Base-by-base conservation (phyloP, 108 stramenopile genomes). In the Cyclotella kingstonii region DNA sequence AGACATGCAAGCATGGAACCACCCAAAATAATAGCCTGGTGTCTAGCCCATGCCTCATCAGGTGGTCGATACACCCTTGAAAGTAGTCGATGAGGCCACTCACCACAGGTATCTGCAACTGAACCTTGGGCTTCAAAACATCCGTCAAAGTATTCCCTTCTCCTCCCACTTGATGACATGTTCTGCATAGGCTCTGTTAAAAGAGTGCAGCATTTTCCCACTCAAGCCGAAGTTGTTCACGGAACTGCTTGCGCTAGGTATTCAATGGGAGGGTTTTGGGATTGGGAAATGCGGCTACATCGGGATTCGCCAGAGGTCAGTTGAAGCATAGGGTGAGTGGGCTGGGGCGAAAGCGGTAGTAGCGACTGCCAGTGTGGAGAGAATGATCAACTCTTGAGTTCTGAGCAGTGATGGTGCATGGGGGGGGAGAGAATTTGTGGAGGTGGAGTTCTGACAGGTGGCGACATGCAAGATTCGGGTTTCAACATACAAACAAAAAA, bases 191-290 rank as follows among this genome's bases (percentile, higher is more conserved):
- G 70, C 79, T 44, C 62, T 71, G 25, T 72, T 88, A 79, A 50
- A 90, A 84, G 45, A 93, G 58, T 35, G 63, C 62, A 33, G 86
- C 83, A n/a, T 78, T 83, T 40, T 86, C 91, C 14, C 44, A 42
- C 26, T 68, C 55, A 28, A 91, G 42, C 7, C 79, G 73, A 63
- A 85, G 80, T 9, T 80, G 73, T 50, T 80, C 35, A 19, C 81
- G 71, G 33, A 64, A 36, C 15, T 78, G 40, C 41, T 88, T 84
- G 31, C 81, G 78, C 29, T 80, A 64, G 7, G 67, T 74, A 52
- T 80, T 79, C 90, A 86, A 91, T 3, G 90, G 90, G 9, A 91
- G 75, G 23, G 61, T 59, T 41, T 86, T 79, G 10, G 84, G 84
- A 53, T 91, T 85, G 44, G 89, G 77, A 7, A 58, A 15, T 34